phyloP scores from a whole-genome alignment of 257 asterid species.

The Capsicum rhomboideum region DNA sequence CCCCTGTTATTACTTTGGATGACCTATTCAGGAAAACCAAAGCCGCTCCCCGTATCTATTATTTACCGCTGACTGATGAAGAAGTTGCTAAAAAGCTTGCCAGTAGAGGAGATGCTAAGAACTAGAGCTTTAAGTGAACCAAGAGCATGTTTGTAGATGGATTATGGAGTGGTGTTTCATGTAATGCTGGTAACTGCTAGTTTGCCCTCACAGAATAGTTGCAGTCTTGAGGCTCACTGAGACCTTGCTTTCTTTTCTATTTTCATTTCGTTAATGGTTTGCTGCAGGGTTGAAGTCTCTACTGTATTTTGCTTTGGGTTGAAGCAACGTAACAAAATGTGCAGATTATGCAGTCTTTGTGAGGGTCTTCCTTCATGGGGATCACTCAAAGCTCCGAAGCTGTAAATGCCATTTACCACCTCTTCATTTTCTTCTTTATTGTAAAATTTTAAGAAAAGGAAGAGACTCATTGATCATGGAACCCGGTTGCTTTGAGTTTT shows the following conservation, averaged over 20 bases:
- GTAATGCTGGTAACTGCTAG: neutral
- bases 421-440: neutral
- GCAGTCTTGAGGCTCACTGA: neutral
- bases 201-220: neutral
- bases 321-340: neutral
- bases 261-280: neutral
- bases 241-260: neutral
- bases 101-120: neutral
- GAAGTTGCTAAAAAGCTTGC: slow-evolving; percentile 19
- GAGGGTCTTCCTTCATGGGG: neutral
- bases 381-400: neutral
- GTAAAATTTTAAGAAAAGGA: neutral
- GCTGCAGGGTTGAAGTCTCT: neutral
- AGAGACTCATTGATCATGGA: neutral
- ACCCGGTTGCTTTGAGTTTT: neutral
- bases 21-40: slow-evolving; percentile 26
- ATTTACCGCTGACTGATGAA: slow-evolving; percentile 26
- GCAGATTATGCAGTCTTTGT: neutral
- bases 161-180: neutral
- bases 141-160: neutral
- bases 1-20: slow-evolving; percentile 15
- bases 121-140: neutral
- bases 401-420: neutral
- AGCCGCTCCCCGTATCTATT: slow-evolving; percentile 29
- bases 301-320: neutral